Percentiles rank a stretch among this genome's conserved stretches.
Conservation (phyloP, 2,329 filamentous ascomycete genomes). For the Paecilomyces dactylethromorphus region DNA sequence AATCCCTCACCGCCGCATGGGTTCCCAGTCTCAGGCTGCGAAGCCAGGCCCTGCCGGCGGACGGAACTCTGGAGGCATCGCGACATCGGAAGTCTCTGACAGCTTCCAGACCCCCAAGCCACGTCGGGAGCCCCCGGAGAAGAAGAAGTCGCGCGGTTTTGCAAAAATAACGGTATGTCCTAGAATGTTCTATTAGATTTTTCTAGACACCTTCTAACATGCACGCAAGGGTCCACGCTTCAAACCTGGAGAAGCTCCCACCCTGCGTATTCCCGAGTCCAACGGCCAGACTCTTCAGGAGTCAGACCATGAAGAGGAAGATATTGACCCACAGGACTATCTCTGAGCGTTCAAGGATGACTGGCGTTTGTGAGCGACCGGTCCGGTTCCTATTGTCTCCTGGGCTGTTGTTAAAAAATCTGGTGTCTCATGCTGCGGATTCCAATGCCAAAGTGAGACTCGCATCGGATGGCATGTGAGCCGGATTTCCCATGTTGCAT, state of each 20-base stretch:
- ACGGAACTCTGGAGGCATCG: conserved; percentile 11
- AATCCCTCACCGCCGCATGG: conserved; percentile 8
- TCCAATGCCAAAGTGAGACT: no score
- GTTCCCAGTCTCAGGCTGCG: conserved; percentile 6
- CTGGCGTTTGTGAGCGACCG: no score
- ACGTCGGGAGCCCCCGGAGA: not conserved
- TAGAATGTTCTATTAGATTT: not conserved
- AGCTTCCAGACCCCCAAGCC: not conserved
- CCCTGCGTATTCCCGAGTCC: conserved; percentile 13
- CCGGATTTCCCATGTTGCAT: no score
- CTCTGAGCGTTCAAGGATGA: conserved; percentile 3
- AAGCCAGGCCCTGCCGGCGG: conserved; percentile 7
- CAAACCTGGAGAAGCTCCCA: conserved; percentile 12
- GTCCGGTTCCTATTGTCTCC: no score
- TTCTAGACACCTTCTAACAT: conserved; percentile 4
- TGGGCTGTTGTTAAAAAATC: no score
- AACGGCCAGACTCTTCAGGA: conserved; percentile 4
- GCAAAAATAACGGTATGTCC: conserved; percentile 17
- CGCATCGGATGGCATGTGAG: no score
- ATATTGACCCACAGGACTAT: conserved; percentile 14
- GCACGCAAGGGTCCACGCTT: conserved; percentile 12
- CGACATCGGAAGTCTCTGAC: not conserved
- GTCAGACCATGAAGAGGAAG: conserved; percentile 18
- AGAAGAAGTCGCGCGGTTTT: conserved; percentile 12
- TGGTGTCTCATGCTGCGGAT: no score